These are phyloP conservation scores for Candida dendrica DNA, from an alignment of 805 yeast species.

Conservation along the genomic window DNA sequence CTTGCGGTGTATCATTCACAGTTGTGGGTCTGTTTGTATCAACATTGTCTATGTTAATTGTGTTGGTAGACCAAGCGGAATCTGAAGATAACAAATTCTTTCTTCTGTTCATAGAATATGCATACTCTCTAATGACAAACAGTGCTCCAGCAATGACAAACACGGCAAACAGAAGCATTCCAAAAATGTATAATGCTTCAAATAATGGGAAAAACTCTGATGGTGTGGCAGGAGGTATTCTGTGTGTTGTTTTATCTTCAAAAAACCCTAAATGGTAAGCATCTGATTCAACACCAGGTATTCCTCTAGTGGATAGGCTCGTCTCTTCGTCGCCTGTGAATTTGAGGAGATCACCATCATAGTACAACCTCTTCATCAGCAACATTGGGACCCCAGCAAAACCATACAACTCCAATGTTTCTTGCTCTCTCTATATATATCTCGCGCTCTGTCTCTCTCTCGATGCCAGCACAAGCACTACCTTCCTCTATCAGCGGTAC, in stretches of 20 bases:
- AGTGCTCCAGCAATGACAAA: conserved; percentile 12
- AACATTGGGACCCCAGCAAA: too few species aligned
- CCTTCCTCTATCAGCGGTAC: too few species aligned
- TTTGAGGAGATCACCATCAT: too few species aligned
- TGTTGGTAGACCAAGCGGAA: conserved; percentile 12
- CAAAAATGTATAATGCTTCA: conserved; percentile 20
- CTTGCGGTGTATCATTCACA: too few species aligned
- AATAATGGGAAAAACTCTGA: conserved; percentile 15
- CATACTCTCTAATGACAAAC: conserved; percentile 24
- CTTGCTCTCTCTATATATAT: too few species aligned
- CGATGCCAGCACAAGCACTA: too few species aligned
- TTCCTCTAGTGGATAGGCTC: conserved; percentile 11
- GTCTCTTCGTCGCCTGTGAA: too few species aligned
- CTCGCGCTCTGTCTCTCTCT: too few species aligned
- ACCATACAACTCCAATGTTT: too few species aligned
- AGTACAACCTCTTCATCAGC: too few species aligned
- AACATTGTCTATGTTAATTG: conserved; percentile 1
- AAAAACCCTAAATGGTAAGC: conserved; percentile 21
- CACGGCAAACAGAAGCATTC: conserved; percentile 10
- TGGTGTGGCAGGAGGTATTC: conserved; percentile 4
- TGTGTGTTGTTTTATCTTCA: conserved; percentile 16
- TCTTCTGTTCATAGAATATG: conserved; percentile 11
- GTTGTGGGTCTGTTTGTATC: neutral
- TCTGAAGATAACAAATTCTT: conserved; percentile 12
- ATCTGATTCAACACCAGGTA: conserved; percentile 22